These are phyloP conservation scores for Podila epicladia DNA, from an alignment of 192 early-diverging fungal genomes.

Conservation along the genomic window DNA sequence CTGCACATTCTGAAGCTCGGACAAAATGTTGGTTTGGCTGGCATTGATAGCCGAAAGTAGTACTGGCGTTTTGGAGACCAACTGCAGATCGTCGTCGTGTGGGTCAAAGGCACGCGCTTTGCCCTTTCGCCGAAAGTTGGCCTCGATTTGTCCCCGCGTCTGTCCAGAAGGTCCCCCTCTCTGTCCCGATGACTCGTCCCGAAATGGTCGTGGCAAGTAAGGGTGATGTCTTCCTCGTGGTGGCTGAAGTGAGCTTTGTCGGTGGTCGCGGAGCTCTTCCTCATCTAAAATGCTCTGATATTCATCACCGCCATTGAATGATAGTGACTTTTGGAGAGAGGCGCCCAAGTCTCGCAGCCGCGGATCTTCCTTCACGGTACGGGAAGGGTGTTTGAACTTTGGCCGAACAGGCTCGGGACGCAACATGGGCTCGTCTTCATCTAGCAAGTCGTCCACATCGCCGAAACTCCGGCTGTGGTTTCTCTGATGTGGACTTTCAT, in stretches of 20 bases:
- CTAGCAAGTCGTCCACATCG: conserved; percentile 4
- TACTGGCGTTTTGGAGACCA: conserved; percentile 29
- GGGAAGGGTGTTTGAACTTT: conserved; percentile 6
- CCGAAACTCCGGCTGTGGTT: conserved; percentile 27
- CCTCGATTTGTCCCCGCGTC: conserved; percentile 9
- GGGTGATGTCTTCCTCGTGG: conserved; percentile 28
- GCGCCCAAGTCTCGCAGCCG: conserved; percentile 36
- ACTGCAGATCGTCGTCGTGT: conserved; percentile 20
- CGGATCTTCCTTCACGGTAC: conserved; percentile 24
- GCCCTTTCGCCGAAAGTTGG: conserved; percentile 30
- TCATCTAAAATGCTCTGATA: conserved; percentile 18
- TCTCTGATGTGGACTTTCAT: conserved; percentile 10
- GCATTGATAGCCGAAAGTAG: conserved; percentile 44
- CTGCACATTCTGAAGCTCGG: conserved; percentile 34
- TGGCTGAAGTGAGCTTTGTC: background rate
- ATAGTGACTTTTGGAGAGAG: conserved; percentile 39
- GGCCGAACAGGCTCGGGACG: conserved; percentile 18
- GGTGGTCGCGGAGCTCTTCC: background rate
- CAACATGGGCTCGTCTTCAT: conserved; percentile 30
- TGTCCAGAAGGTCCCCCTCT: conserved; percentile 7
- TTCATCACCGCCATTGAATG: conserved; percentile 45
- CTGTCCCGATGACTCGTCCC: conserved; percentile 11
- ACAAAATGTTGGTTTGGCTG: conserved; percentile 45
- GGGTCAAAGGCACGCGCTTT: conserved; percentile 25
- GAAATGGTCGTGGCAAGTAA: conserved; percentile 9